Conservation (phyloP, 2,329 filamentous ascomycete species). For the Pseudocercospora fijiensis region DNA sequence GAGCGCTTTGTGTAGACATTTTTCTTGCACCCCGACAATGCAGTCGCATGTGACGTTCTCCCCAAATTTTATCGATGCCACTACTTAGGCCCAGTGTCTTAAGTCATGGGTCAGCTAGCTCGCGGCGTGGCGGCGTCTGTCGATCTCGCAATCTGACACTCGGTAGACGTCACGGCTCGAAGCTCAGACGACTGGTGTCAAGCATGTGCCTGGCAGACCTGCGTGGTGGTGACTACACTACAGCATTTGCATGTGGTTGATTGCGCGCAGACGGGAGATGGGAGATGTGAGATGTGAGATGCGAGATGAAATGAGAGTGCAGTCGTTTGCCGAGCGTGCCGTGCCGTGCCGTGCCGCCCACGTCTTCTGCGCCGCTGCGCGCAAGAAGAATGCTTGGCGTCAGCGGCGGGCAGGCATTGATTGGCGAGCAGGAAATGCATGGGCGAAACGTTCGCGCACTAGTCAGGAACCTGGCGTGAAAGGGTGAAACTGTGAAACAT, state of each 20-base stretch:
- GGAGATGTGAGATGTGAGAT: no score
- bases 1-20: slow-evolving; percentile 42
- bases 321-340: no score
- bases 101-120: slow-evolving; percentile 3
- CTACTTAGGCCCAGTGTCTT: not conserved
- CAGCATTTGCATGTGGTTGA: no score
- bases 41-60: not conserved
- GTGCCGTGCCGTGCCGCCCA: no score
- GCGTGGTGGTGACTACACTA: no score
- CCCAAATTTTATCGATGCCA: slow-evolving; percentile 3
- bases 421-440: not conserved
- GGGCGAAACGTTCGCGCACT: not conserved
- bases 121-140: not conserved
- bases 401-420: not conserved
- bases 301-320: no score
- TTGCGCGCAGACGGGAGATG: no score
- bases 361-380: no score
- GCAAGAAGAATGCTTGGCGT: not conserved
- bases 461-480: not conserved
- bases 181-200: no score
- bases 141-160: no score
- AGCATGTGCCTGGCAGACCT: no score
- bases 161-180: no score
- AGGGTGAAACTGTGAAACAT: not conserved
- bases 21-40: slow-evolving; percentile 2